Base-by-base conservation (phyloP, 768 basidiomycete species). In the Punctularia strigosozonata region DNA sequence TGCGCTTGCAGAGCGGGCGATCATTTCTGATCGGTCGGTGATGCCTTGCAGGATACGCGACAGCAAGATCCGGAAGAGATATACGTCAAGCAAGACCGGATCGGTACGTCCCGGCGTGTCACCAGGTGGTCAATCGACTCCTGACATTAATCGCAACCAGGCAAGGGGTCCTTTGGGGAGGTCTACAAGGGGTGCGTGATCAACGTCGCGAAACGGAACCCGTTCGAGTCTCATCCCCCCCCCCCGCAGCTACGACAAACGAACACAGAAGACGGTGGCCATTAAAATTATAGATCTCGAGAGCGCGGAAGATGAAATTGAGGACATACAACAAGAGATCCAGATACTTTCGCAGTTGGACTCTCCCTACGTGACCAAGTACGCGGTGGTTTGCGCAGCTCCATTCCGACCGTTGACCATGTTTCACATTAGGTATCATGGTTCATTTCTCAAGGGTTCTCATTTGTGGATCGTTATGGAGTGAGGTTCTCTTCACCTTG, bases 241-340 rank as follows among this genome's bases (percentile, higher is more conserved):
- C 36, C 42, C 38, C 22, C 43, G 5, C 49, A 95, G 92, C 41
- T 97, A 87, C 53, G 92, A 98, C 64, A 89, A 89, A 56, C 74
- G 89, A 43, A 95, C 92, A 19, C 87, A 91, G 59, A 84, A 83
- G 66, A 91, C 94, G 1, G 95, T 99, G 19, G 95, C 95, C 32
- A 98, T 99, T 69, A 99, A 92, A 79, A 94, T 98, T 50, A 98
- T 99, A 57, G 92, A 98, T 66, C 75, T 99, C 23, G 95, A 99
- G 62, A 90, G 87, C 54, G 95, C 95, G 37, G 95, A 98, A 60
- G 95, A 99, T 55, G 95, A 99, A 66, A 97, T 98, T 54, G 95
- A 98, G 58, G 95, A 98, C 63, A 98, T 99, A 43, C 90, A 98
- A 52, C 89, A 95, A 58, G 95, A 99, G 60, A 98, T 99, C 40